Evolutionary conservation across 2,329 filamentous ascomycete genomes (phyloP).

Genomic region (Beauveria varroae): DNA sequence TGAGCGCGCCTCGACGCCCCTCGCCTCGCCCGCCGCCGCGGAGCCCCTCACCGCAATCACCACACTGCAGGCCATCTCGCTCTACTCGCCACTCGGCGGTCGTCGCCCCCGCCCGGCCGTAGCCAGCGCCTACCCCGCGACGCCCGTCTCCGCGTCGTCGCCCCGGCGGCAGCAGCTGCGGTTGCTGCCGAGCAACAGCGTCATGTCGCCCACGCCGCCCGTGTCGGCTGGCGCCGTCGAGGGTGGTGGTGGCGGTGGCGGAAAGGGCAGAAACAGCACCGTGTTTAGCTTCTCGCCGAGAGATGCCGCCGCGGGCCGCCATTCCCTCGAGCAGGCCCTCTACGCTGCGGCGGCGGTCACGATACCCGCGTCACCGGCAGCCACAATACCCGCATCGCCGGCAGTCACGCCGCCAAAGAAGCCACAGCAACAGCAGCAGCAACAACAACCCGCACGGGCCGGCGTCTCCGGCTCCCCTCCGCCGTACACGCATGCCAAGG

Average conservation of each 20-base stretch:
- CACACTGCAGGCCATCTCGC: slow-evolving; percentile 26
- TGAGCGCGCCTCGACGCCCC: slow-evolving; percentile 31
- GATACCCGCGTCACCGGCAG: not conserved
- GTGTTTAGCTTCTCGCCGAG: slow-evolving; percentile 40
- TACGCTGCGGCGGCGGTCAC: not conserved
- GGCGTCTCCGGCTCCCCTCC: slow-evolving; percentile 21
- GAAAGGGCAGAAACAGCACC: slow-evolving; percentile 15
- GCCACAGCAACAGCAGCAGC: not conserved
- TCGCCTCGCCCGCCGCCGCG: slow-evolving; percentile 37
- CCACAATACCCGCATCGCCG: not conserved
- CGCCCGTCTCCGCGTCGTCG: slow-evolving; percentile 36
- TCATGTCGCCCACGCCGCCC: slow-evolving; percentile 53
- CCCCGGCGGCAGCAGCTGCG: slow-evolving; percentile 27
- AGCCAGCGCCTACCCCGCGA: slow-evolving; percentile 32
- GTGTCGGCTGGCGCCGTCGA: slow-evolving; percentile 47
- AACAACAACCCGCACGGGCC: not conserved
- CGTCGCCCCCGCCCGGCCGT: slow-evolving; percentile 12
- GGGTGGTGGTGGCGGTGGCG: too few relatives aligned
- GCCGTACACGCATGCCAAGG: slow-evolving; percentile 52
- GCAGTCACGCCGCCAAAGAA: not conserved
- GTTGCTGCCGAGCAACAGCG: slow-evolving; percentile 44
- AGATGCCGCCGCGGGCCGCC: slow-evolving; percentile 20
- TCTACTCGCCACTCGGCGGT: slow-evolving; percentile 23
- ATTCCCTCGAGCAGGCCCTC: slow-evolving; percentile 1
- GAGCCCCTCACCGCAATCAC: slow-evolving; percentile 45